Base-by-base conservation (phyloP, 106 monocot species). In the Posidonia australis region DNA sequence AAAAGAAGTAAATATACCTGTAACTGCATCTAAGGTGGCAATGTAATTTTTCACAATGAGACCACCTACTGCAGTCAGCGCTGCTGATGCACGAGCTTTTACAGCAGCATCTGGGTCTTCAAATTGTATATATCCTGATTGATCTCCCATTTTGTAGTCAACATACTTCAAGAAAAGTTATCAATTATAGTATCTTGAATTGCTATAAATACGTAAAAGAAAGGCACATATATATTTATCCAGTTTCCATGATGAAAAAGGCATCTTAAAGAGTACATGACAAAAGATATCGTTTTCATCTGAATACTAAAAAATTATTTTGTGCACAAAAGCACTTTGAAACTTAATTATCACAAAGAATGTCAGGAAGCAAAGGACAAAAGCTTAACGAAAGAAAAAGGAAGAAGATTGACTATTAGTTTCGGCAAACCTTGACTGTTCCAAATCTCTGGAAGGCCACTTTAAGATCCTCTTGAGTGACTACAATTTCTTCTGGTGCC, bases 51-150 rank as follows among this genome's bases (percentile, higher is more conserved):
- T 94, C 56, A 98, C 74, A 9, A 67, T 42, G 11, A 98, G 66
- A 27, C 94, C 90, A 47, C 86, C 90, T 53, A 79, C 66, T 17
- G 86, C 80, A 45, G 45, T 61, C 54, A 98, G 67, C 9, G 77
- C 90, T 18, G 96, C 84, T 18, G 63, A 19, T 72, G 87, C 80
- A 49, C 87, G 90, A 71, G 90, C 87, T 72, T 84, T 90, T 26
- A 76, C 67, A 65, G 78, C 90, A 47, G 90, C 82, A 21, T 90
- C 78, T 60, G 86, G 58, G 46, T 90, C 78, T 25, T 98, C 90
- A 71, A 87, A 98, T 16, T 87, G 81, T 31, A 98, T 74, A 46
- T 83, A 83, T 57, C 93, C 93, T 18, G 85, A 77, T 25, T 83
- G 75, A 51, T 85, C 79, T 29, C 93, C 89, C 73, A 82, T 89